These are phyloP conservation scores for Cladophialophora psammophila DNA, from an alignment of 2,329 filamentous ascomycete genomes.

Conservation along the genomic window DNA sequence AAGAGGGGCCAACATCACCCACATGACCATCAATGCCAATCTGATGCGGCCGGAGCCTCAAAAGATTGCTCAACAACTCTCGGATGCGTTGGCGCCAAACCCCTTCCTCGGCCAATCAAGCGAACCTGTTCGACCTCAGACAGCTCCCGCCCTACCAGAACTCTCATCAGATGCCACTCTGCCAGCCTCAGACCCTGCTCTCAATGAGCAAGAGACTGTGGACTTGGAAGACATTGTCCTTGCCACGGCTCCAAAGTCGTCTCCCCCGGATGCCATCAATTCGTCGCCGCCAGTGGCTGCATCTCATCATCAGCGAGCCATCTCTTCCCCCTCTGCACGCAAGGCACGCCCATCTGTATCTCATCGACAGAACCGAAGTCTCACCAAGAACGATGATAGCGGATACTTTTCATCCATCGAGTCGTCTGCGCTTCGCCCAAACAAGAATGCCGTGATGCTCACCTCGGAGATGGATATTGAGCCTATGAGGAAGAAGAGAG, in stretches of 20 bases:
- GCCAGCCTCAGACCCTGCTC: slow-evolving; percentile 71
- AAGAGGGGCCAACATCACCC: slow-evolving; percentile 43
- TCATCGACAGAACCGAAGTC: slow-evolving; percentile 73
- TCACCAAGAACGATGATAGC: slow-evolving; percentile 85
- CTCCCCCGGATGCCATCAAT: slow-evolving; percentile 68
- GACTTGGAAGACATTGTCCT: slow-evolving; percentile 51
- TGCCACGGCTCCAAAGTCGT: slow-evolving; percentile 50
- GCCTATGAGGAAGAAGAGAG: slow-evolving; percentile 76
- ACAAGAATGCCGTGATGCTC: slow-evolving; percentile 68
- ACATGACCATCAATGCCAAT: slow-evolving; percentile 53
- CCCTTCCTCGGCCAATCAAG: slow-evolving; percentile 44
- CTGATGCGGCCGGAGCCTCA: slow-evolving; percentile 34
- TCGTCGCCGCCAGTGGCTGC: slow-evolving; percentile 86
- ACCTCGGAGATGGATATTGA: slow-evolving; percentile 74
- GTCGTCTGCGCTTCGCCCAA: slow-evolving; percentile 81
- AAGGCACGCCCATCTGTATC: slow-evolving; percentile 62
- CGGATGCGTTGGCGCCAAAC: slow-evolving; percentile 34
- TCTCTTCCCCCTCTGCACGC: slow-evolving; percentile 70
- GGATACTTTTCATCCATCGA: slow-evolving; percentile 97
- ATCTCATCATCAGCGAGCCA: slow-evolving; percentile 66
- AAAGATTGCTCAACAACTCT: slow-evolving; percentile 37
- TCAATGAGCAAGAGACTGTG: slow-evolving; percentile 59
- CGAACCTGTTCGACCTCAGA: slow-evolving; percentile 42
- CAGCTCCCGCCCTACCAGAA: slow-evolving; percentile 53
- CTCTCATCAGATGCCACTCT: slow-evolving; percentile 81